These are phyloP conservation scores for Aspergillus asperescens DNA, from an alignment of 495 filamentous ascomycete species.

Conservation along the genomic window DNA sequence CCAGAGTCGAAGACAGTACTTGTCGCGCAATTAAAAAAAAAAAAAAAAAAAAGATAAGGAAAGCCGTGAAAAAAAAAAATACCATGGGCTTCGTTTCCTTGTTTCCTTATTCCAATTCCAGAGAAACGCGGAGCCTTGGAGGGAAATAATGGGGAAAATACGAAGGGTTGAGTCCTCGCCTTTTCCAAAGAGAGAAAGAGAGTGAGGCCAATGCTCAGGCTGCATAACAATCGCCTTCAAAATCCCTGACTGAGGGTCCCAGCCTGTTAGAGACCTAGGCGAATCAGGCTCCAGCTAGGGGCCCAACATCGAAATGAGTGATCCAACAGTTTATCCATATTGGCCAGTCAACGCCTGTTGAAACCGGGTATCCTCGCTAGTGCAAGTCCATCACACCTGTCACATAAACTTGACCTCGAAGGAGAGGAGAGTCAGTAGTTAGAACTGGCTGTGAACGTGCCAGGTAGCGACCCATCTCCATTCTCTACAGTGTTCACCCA, in stretches of 20 bases:
- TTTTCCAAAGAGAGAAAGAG: neutral
- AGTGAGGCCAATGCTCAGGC: neutral
- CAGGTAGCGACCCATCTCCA: neutral
- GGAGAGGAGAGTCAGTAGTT: neutral
- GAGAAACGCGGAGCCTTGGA: neutral
- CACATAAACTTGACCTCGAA: neutral
- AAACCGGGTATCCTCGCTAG: neutral
- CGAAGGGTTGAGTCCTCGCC: no score
- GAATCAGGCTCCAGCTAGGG: neutral
- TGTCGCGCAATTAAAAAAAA: no score
- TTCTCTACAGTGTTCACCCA: neutral
- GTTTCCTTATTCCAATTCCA: no score
- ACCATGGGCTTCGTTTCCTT: no score
- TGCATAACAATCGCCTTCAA: constrained; percentile 5
- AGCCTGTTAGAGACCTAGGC: neutral
- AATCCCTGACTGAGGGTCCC: neutral
- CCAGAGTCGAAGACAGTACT: no score
- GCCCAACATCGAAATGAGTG: neutral
- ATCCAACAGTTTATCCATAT: neutral
- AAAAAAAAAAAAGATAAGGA: no score
- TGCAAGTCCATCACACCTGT: constrained; percentile 1
- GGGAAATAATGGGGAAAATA: neutral
- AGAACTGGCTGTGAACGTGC: neutral
- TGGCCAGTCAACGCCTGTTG: neutral
- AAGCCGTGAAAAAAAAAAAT: no score